Conservation (phyloP, 805 yeast species). For the Teunomyces gatunensis region DNA sequence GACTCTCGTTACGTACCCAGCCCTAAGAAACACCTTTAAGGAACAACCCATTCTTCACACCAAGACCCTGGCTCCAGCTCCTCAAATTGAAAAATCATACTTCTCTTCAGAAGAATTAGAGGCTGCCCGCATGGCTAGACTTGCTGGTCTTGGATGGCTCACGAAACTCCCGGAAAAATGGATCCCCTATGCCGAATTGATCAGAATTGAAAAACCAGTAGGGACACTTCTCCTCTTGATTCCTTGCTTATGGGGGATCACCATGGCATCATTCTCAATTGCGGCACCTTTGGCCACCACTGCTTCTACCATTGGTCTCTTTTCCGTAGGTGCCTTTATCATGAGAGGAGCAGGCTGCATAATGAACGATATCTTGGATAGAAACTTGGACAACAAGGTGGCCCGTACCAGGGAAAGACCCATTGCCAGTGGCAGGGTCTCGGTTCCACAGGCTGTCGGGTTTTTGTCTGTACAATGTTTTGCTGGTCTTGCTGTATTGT, state of each 20-base stretch:
- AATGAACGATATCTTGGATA: conserved; percentile 84
- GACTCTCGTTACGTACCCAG: background rate
- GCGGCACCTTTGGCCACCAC: conserved; percentile 69
- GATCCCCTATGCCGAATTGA: conserved; percentile 89
- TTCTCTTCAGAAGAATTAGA: conserved; percentile 44
- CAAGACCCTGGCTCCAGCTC: background rate
- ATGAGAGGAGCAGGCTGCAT: conserved; percentile 99
- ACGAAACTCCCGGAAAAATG: conserved; percentile 64
- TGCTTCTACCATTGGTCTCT: conserved; percentile 59
- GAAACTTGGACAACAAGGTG: conserved; percentile 79
- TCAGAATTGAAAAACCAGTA: conserved; percentile 93
- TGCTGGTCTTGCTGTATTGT: conserved; percentile 69
- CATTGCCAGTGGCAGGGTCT: conserved; percentile 82
- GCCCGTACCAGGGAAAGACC: conserved; percentile 89
- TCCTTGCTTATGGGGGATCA: conserved; percentile 91
- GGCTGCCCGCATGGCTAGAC: conserved; percentile 51
- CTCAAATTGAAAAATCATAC: background rate
- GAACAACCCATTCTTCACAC: conserved; percentile 2
- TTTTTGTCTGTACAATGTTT: conserved; percentile 73
- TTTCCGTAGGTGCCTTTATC: conserved; percentile 79
- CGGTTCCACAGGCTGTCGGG: conserved; percentile 62
- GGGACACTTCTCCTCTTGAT: conserved; percentile 82
- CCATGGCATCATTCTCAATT: conserved; percentile 78
- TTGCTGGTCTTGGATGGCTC: conserved; percentile 44
- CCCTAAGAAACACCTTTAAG: background rate